Percentiles rank a stretch among this genome's conserved stretches.
Evolutionary conservation across 164 flowering plant genomes (phyloP).

Genomic region (Protea cynaroides): DNA sequence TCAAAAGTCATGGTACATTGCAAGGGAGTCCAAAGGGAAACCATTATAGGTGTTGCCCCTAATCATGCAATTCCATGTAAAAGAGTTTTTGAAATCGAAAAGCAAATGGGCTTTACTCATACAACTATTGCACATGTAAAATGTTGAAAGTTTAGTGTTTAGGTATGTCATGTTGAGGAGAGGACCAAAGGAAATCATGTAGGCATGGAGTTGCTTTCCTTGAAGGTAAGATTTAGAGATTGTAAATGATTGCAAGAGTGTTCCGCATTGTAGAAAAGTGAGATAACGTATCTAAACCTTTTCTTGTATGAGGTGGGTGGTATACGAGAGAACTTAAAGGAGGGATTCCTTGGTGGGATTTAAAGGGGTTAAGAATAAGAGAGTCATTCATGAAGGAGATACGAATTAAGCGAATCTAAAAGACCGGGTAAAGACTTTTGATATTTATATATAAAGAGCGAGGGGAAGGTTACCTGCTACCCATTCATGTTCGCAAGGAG

Average conservation of each 20-base stretch:
- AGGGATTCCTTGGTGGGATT: not conserved
- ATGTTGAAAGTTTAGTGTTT: conserved; percentile 34
- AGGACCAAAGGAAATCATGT: conserved; percentile 21
- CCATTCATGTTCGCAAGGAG: too few species aligned
- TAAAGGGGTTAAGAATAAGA: not conserved
- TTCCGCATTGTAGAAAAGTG: conserved; percentile 25
- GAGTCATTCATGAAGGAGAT: not conserved
- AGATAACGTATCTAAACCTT: conserved; percentile 6
- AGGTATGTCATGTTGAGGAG: conserved; percentile 36
- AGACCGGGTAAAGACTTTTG: too few species aligned
- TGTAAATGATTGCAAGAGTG: too few species aligned
- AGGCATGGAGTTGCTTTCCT: conserved; percentile 29
- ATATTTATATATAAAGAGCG: too few species aligned
- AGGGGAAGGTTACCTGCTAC: too few species aligned
- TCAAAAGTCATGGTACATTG: conserved; percentile 31
- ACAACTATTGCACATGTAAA: conserved; percentile 32
- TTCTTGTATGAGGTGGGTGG: conserved; percentile 2
- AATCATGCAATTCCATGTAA: conserved; percentile 50
- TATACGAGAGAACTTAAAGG: not conserved
- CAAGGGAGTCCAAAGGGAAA: conserved; percentile 15
- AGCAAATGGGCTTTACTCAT: conserved; percentile 19
- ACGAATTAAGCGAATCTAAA: too few species aligned
- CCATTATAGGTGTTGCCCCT: conserved; percentile 42
- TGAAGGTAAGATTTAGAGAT: conserved; percentile 12
- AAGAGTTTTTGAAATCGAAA: conserved; percentile 40